These are phyloP conservation scores for Zalerion maritima DNA, from an alignment of 495 filamentous ascomycete genomes.

Conservation along the genomic window DNA sequence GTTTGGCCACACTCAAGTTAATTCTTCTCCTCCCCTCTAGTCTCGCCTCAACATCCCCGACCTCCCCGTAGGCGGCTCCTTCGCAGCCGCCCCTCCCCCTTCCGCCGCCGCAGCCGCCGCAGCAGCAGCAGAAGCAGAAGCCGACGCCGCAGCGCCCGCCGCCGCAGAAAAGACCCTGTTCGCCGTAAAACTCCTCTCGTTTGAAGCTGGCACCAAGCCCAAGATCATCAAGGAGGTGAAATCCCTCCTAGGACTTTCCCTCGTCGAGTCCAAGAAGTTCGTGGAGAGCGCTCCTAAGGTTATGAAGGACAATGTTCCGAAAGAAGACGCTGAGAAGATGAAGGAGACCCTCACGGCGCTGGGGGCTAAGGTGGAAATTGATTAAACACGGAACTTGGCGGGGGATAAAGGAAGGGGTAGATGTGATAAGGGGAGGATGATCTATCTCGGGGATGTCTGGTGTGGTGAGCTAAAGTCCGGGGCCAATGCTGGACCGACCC, in stretches of 20 bases:
- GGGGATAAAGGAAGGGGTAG: slow-evolving; percentile 2
- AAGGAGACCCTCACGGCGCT: slow-evolving; percentile 83
- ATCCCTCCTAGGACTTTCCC: slow-evolving; percentile 78
- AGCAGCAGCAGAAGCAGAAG: slow-evolving; percentile 49
- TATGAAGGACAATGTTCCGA: slow-evolving; percentile 95
- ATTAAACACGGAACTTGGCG: slow-evolving; percentile 37
- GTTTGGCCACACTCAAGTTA: slow-evolving; percentile 6
- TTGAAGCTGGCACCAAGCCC: slow-evolving; percentile 79
- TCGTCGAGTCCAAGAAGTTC: slow-evolving; percentile 99
- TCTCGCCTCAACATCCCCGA: slow-evolving; percentile 95
- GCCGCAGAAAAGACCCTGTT: slow-evolving; percentile 94
- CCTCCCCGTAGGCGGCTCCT: slow-evolving; percentile 79
- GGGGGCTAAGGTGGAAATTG: slow-evolving; percentile 77
- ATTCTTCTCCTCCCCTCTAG: slow-evolving; percentile 30
- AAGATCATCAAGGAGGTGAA: slow-evolving; percentile 99
- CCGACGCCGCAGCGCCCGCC: slow-evolving; percentile 75
- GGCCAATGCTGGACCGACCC: too few species aligned
- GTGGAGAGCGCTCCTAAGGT: slow-evolving; percentile 94
- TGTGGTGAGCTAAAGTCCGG: too few species aligned
- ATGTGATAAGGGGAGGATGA: not conserved
- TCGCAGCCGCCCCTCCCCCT: slow-evolving; percentile 45
- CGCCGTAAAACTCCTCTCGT: slow-evolving; percentile 78
- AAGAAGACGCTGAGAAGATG: slow-evolving; percentile 99
- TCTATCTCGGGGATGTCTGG: not conserved
- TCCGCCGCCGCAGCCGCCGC: slow-evolving; percentile 36